Base-by-base conservation (phyloP, 371 early-diverging fungal genomes). In the Actinomortierella ambigua region DNA sequence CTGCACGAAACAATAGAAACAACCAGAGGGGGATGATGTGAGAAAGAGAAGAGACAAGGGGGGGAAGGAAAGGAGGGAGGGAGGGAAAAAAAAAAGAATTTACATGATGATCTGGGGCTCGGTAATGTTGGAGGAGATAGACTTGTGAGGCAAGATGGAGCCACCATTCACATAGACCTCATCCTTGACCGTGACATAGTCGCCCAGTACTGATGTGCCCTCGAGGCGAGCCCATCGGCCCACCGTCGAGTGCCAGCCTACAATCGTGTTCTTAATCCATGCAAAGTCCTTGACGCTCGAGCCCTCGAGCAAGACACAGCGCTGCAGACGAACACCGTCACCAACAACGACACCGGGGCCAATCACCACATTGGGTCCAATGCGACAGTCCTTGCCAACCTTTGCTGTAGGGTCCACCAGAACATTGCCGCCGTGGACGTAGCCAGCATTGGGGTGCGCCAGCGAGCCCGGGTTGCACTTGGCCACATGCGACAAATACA, bases 51-150 rank as follows among this genome's bases (percentile, higher is more conserved):
- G 44, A 13, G 15, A 13, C 4, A 44, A 44, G 22, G 2, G 48
- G 22, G 8, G 3, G 22, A 18, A 48, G 24, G 6, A 48, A 9
- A 48, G 2, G 22, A 8, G 3, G 22, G 15, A 8, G 46, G 17
- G 24, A 48, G 24, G 22, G 8, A 48, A 48, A 22, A 22, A 48
- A 48, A 48, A 20, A 8, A 20, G 22, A 48, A 48, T 76, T 82
- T 91, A 97, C 97, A 97, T 96, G 76, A 97, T 89, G 68, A 97
- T 96, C 69, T 88, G 86, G 39, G 97, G 97, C 77, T 96, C 96
- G 57, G 94, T 89, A 68, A 97, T 90, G 69, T 92, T 94, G 44
- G 83, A 62, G 57, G 87, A 84, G 62, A 97, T 91, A 42, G 84
- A 82, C 81, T 97, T 98, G 85, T 98, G 96, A 57, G 98, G 98